Evolutionary conservation across 169 alveolate genomes (phyloP), one percentile per base, ranked within the genome.

Genomic region (Neospora caninum): DNA sequence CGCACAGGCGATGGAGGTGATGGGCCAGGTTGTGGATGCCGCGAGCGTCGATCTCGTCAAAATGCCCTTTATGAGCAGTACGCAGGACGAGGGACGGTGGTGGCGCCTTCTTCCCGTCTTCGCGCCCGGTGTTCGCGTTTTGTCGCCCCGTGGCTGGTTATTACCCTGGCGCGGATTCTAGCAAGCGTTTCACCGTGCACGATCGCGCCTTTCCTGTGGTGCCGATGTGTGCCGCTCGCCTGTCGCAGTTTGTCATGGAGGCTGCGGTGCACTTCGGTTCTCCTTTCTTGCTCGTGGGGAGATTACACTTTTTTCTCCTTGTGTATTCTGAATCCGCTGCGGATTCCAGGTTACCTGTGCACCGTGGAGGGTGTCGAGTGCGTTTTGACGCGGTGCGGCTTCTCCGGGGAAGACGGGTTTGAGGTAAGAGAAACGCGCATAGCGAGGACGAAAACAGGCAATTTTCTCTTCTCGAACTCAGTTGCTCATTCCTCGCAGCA

Each of bases 321-420:
- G 29, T 36, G 39, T 16, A 42, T 54, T 29, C 38, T n/a, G 39
- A 49, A 20, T 39, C 31, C 34, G 39, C 39, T 87, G 29, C 80
- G 22, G n/a, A 10, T 36, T 38, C 80, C 34, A 36, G 43, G n/a
- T 18, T 38, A 20, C 39, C 45, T 43, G 29, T 41, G 70, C 22
- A 22, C 67, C 39, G 27, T n/a, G 93, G n/a, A 25, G n/a, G 95
- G 27, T 88, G 89, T 31, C 49, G 87, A 10, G 94, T 64, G 39
- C 95, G 95, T 34, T 6, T 34, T 96, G 0, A 94, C 97, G 38
- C 91, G 99, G 80, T 96, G 97, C 92, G 99, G 99, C 0, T 97
- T 97, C 93, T 97, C 98, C 38, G 99, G 99, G 39, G 99, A 97
- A 94, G 99, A 97, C 94, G 99, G 99, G 29, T 97, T 97, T 87